Evolutionary conservation across 805 yeast species (phyloP).

Genomic region (Helenozyma baotianmanensis): DNA sequence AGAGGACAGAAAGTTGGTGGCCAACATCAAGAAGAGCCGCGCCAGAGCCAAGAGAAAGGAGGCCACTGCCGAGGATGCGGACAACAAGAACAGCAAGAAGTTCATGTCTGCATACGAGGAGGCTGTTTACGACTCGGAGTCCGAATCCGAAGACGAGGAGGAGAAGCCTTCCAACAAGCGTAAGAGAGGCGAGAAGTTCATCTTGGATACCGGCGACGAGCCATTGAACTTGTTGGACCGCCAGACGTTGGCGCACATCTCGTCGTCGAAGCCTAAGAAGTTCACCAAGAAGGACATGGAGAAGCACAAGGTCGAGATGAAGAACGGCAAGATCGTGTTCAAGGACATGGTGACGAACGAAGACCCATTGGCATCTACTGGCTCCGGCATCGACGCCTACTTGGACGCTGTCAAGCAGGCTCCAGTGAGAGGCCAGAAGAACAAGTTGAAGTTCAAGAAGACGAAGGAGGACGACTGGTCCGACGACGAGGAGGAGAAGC

Average conservation of each 20-base stretch:
- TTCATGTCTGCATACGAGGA: slow-evolving; percentile 88
- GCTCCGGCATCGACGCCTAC: slow-evolving; percentile 79
- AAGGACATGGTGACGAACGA: slow-evolving; percentile 42
- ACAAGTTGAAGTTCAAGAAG: slow-evolving; percentile 82
- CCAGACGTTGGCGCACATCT: slow-evolving; percentile 78
- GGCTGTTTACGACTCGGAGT: slow-evolving; percentile 68
- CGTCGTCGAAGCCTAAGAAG: slow-evolving; percentile 78
- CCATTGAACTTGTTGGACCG: slow-evolving; percentile 90
- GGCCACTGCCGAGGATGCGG: slow-evolving; percentile 30
- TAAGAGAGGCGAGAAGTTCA: slow-evolving; percentile 53
- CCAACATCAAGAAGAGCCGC: slow-evolving; percentile 80
- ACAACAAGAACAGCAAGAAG: slow-evolving; percentile 33
- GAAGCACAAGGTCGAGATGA: slow-evolving; percentile 34
- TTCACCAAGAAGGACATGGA: slow-evolving; percentile 41
- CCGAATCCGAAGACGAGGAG: slow-evolving; percentile 56
- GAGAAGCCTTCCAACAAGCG: slow-evolving; percentile 37
- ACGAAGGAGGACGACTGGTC: slow-evolving; percentile 45
- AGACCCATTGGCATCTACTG: slow-evolving; percentile 41
- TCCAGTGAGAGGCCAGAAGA: slow-evolving; percentile 90
- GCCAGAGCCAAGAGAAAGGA: slow-evolving; percentile 79
- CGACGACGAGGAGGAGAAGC: slow-evolving; percentile 41
- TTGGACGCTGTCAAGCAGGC: slow-evolving; percentile 90
- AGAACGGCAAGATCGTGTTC: slow-evolving; percentile 67
- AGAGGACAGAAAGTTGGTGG: slow-evolving; percentile 76
- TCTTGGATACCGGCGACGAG: slow-evolving; percentile 66